phyloP scores from a whole-genome alignment of 768 basidiomycete genomes.

The Tricholoma matsutake region DNA sequence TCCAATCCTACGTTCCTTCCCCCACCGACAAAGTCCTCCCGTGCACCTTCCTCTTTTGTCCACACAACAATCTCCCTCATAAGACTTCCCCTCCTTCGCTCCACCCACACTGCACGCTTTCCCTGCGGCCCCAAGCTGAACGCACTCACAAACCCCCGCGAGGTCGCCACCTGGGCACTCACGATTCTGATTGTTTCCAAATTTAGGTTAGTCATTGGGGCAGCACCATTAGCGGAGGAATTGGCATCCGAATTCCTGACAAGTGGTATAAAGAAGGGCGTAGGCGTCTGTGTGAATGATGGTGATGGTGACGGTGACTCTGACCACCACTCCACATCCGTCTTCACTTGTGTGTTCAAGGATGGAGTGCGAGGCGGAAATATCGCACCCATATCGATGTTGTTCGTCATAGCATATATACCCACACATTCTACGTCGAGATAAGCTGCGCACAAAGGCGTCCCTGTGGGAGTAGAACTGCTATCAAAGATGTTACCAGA shows the following conservation, averaged over 20 bases:
- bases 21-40: constrained; percentile 6
- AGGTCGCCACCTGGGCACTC: constrained; percentile 5
- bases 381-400: constrained; percentile 7
- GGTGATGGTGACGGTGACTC: constrained; percentile 6
- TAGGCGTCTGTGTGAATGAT: constrained; percentile 16
- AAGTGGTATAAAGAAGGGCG: not conserved
- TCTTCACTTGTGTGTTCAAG: not conserved
- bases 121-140: constrained; percentile 46
- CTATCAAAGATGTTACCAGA: constrained; percentile 3
- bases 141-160: constrained; percentile 49
- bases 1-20: constrained; percentile 20
- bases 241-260: not conserved
- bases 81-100: constrained; percentile 42
- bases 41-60: constrained; percentile 13
- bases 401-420: constrained; percentile 39
- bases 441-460: constrained; percentile 12
- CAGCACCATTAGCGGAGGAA: not conserved
- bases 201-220: not conserved
- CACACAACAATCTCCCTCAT: constrained; percentile 46
- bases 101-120: constrained; percentile 54
- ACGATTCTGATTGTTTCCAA: not conserved
- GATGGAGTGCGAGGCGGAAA: constrained; percentile 5
- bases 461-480: constrained; percentile 7
- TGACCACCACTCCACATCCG: not conserved
- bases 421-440: constrained; percentile 42